Evolutionary conservation across 768 basidiomycete genomes (phyloP).

Genomic region (Suillus sp.): DNA sequence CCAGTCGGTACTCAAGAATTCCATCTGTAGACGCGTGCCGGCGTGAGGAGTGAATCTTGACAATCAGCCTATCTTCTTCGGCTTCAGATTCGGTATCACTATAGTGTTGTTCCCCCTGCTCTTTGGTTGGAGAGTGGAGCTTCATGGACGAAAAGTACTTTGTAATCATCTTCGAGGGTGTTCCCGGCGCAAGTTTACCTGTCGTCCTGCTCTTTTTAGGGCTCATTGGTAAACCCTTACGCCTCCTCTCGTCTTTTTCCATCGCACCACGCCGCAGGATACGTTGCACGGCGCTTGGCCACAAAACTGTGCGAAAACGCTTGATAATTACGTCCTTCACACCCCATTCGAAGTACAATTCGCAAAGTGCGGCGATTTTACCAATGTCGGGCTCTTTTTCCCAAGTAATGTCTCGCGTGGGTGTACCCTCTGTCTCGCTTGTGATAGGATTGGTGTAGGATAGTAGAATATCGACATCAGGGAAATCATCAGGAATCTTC

Average conservation of each 20-base stretch:
- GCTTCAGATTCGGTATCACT: slow-evolving; percentile 15
- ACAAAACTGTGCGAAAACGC: slow-evolving; percentile 81
- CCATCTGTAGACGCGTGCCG: slow-evolving; percentile 71
- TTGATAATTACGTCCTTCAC: slow-evolving; percentile 80
- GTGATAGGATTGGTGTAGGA: slow-evolving; percentile 82
- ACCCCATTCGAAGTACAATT: slow-evolving; percentile 92
- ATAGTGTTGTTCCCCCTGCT: background rate
- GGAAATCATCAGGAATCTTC: slow-evolving; percentile 66
- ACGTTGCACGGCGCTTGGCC: slow-evolving; percentile 72
- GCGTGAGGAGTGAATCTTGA: slow-evolving; percentile 61
- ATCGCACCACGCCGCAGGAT: slow-evolving; percentile 68
- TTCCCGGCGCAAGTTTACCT: slow-evolving; percentile 37
- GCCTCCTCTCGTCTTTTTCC: slow-evolving; percentile 41
- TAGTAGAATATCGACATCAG: slow-evolving; percentile 69
- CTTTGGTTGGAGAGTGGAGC: slow-evolving; percentile 27
- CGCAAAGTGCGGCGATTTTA: slow-evolving; percentile 77
- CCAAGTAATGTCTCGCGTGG: slow-evolving; percentile 47
- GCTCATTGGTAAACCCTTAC: slow-evolving; percentile 33
- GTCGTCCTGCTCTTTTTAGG: slow-evolving; percentile 40
- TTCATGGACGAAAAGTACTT: slow-evolving; percentile 55
- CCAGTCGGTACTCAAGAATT: slow-evolving; percentile 77
- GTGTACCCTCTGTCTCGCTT: slow-evolving; percentile 58
- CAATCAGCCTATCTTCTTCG: slow-evolving; percentile 14
- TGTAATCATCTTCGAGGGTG: slow-evolving; percentile 52
- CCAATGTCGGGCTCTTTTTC: slow-evolving; percentile 64